Base-by-base conservation (phyloP, 192 early-diverging fungal genomes). In the Obelidium mucronatum region DNA sequence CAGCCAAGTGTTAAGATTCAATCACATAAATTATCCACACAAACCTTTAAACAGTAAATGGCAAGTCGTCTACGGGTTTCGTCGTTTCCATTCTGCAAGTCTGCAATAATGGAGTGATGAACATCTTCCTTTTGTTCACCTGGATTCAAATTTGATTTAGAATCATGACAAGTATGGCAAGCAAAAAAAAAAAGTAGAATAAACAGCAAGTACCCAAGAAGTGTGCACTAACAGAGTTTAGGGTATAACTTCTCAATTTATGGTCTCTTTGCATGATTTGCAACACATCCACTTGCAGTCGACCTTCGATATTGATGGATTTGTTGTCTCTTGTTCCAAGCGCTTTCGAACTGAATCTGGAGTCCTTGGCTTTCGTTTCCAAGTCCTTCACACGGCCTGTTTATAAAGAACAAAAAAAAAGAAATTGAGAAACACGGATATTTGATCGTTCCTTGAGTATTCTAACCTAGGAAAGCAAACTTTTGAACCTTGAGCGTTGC, bases 71-170 rank as follows among this genome's bases (percentile, higher is more conserved):
- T 87, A 5, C 97, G 90, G 0, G 97, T 97, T 79, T 99, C 97
- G 31, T 91, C 88, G 78, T 93, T 97, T 53, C 94, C 96, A 73
- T 97, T 97, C 75, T 99, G 97, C 28, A 99, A 82, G 67, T 98
- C 97, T 1, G 94, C 94, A 86, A 99, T 99, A 48, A 99, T 97
- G 3, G 96, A 97, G 76, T 99, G 94, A 73, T 97, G 96, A 3
- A 99, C 97, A 73, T 99, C 97, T 79, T 99, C 97, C 79, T 99
- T 99, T 87, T 99, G 97, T 81, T 98, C 97, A 30, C 91, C 93
- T 92, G 67, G 8, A 67, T 60, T 55, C 56, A 19, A 48, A 0
- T 61, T 28, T 4, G 1, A 6, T 42, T 28, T 0, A 58, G 31
- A 70, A 72, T 35, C 54, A 26, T 53, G 5, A 56, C 17, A 11